Percentiles rank a stretch among this genome's conserved stretches.
Evolutionary conservation across 208 protist species (phyloP).

Genomic region (Wallacemonas rigidus): DNA sequence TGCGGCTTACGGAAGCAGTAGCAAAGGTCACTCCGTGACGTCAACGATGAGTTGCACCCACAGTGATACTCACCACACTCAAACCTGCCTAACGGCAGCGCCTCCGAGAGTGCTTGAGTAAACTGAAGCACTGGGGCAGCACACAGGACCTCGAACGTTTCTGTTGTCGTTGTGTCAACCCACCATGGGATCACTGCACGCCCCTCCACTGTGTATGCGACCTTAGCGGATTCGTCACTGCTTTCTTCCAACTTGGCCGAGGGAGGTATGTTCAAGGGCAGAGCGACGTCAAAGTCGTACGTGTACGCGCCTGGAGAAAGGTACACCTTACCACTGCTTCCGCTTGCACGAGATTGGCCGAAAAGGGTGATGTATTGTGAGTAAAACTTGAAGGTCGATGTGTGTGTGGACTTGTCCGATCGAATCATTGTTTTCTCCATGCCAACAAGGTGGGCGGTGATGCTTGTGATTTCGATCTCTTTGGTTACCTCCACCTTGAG

Average conservation of each 20-base stretch:
- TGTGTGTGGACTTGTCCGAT: neutral
- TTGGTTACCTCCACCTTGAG: slow-evolving; percentile 8
- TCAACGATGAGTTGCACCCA: neutral
- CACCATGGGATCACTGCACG: slow-evolving; percentile 1
- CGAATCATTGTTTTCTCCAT: neutral
- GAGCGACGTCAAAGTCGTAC: slow-evolving; percentile 9
- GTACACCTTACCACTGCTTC: neutral
- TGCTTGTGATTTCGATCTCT: slow-evolving; percentile 2
- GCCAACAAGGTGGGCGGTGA: neutral
- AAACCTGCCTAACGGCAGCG: neutral
- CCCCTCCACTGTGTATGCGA: neutral
- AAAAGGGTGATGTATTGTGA: slow-evolving; percentile 9
- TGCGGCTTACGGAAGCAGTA: neutral
- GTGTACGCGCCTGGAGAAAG: slow-evolving; percentile 8
- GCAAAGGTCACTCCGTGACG: neutral
- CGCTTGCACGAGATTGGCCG: neutral
- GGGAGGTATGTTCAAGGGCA: neutral
- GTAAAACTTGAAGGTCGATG: neutral
- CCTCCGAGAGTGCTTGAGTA: neutral
- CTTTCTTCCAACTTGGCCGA: neutral
- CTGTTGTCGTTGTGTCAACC: slow-evolving; percentile 3
- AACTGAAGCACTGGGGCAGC: neutral
- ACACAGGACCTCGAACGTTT: neutral
- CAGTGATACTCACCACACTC: neutral
- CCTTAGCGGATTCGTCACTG: neutral